phyloP scores from a whole-genome alignment of 148 eudicot genomes.

The Rhododendron molle region DNA sequence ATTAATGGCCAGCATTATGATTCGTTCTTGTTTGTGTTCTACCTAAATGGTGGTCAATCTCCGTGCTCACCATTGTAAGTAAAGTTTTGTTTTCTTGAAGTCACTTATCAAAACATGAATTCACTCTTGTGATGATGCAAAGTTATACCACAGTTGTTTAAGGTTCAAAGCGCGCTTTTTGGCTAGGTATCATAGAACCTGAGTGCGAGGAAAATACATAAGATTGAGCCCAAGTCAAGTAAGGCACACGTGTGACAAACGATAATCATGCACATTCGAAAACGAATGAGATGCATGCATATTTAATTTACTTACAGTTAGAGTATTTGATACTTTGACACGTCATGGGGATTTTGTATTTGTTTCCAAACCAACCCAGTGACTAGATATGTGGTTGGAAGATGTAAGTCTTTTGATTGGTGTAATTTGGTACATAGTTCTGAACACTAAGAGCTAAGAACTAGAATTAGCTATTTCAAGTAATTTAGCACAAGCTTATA shows the following conservation, averaged over 20 bases:
- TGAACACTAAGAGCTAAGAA: background rate
- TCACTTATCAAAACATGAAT: background rate
- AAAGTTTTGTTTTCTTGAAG: background rate
- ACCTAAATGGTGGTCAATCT: constrained; percentile 87
- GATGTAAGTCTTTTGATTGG: background rate
- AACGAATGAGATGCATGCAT: background rate
- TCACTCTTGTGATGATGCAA: background rate
- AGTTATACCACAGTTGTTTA: background rate
- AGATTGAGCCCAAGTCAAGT: background rate
- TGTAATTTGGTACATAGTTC: background rate
- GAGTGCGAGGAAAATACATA: background rate
- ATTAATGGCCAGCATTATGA: constrained; percentile 81
- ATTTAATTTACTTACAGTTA: background rate
- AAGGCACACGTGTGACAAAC: background rate
- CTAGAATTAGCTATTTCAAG: background rate
- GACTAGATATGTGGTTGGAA: background rate
- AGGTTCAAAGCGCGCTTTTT: background rate
- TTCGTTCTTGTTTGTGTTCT: constrained; percentile 80
- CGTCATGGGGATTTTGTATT: background rate
- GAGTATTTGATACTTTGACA: background rate
- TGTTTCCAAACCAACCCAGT: background rate
- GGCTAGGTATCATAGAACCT: background rate
- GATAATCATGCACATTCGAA: background rate
- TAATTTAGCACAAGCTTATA: background rate
- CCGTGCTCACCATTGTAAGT: constrained; percentile 94